Percentiles rank a stretch among this genome's conserved stretches.
Evolutionary conservation across 2,329 filamentous ascomycete species (phyloP).

Genomic region (Colletotrichum sp.): DNA sequence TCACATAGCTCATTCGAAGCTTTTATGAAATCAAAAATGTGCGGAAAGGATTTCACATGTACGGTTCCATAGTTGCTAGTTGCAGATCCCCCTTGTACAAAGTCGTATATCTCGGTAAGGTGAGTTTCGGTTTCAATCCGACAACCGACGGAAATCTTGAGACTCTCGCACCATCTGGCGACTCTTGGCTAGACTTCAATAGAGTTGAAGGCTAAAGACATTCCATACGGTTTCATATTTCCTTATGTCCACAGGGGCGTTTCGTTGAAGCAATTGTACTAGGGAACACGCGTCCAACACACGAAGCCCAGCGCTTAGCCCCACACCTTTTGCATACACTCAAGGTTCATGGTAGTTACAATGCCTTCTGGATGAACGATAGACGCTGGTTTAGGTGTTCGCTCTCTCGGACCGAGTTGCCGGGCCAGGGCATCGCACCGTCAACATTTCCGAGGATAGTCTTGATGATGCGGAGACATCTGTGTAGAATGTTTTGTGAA

Average conservation of each 20-base stretch:
- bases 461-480: neutral
- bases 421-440: neutral
- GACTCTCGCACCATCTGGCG: neutral
- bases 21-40: neutral
- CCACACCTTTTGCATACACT: no score
- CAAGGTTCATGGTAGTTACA: neutral
- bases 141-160: neutral
- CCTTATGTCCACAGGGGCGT: neutral
- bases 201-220: neutral
- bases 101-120: neutral
- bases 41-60: neutral
- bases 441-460: neutral
- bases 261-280: neutral
- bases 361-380: neutral
- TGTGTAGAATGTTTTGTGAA: neutral
- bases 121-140: neutral
- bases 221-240: neutral
- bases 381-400: neutral
- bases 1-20: neutral
- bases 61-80: neutral
- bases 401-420: neutral
- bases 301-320: neutral
- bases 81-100: neutral
- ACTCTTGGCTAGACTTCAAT: neutral
- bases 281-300: neutral